phyloP scores from a whole-genome alignment of 306 rosid genomes.

The Canavalia gladiata region DNA sequence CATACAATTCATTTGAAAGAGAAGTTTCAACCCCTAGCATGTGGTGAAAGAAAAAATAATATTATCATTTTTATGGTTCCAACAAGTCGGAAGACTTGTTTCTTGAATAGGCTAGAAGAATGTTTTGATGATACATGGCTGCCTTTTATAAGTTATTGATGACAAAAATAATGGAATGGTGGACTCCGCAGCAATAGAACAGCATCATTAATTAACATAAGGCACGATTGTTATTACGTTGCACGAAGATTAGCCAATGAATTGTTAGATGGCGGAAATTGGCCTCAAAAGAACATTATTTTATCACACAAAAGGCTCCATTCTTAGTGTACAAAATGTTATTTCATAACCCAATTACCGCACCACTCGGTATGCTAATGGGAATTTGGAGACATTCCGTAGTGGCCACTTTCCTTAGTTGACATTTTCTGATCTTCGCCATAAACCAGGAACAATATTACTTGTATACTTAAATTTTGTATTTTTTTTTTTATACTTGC shows the following conservation, averaged over 20 bases:
- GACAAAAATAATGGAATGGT: too few species aligned
- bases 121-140: not conserved
- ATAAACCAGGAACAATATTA: too few species aligned
- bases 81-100: not conserved
- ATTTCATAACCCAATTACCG: slow-evolving; percentile 29
- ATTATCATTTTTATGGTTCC: too few species aligned
- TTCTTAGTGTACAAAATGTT: not conserved
- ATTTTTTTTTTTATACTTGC: too few species aligned
- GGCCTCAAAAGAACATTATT: slow-evolving; percentile 26
- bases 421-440: not conserved
- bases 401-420: not conserved
- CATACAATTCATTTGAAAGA: not conserved
- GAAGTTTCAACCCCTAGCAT: not conserved
- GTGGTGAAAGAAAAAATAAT: not conserved
- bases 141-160: too few species aligned
- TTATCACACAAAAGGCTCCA: not conserved
- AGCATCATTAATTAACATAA: too few species aligned
- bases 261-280: slow-evolving; percentile 1
- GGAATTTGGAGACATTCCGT: slow-evolving; percentile 10
- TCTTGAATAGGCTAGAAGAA: not conserved
- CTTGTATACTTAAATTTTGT: too few species aligned
- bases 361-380: slow-evolving; percentile 51
- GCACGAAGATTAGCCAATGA: not conserved
- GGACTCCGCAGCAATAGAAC: not conserved
- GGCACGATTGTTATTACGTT: slow-evolving; percentile 9